Evolutionary conservation across 164 flowering plant species (phyloP), one percentile per base, ranked within the genome.

Genomic region (Macadamia tetraphylla): DNA sequence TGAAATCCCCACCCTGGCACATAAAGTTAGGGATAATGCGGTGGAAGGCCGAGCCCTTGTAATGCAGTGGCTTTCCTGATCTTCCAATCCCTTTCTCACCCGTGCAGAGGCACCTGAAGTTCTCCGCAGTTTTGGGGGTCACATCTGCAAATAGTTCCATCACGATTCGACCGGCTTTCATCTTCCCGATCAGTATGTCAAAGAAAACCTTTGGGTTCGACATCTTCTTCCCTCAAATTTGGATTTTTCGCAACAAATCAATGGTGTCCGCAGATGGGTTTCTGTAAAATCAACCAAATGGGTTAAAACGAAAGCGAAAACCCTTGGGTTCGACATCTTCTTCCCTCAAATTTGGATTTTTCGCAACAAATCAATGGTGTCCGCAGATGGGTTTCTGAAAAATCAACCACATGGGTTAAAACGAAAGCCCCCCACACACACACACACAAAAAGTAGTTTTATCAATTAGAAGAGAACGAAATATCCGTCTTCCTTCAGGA

Each of bases 1-100:
- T 89, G 83, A 91, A 87, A 78, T 91, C 94, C 61, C 97, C 97
- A 65, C 94, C 94, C 69, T 88, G 94, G 58, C 92, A 87, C 97
- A 88, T 87, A 83, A 87, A 88, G 46, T 44, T 67, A 0, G 94
- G 97, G 48, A 91, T 91, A 13, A 91, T 85, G 14, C 94, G 87
- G 76, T 88, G 94, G 68, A 90, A 91, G 0, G 62, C 9, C 0
- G 94, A 87, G 43, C 97, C 92, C 79, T 88, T 88, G 76, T 79
- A 88, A 68, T 88, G 89, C 48, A 91, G 63, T 7, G 80, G 85
- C 75, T 87, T 87, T 53, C 97, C 94, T 0, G 80, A 64, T 42
- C 3, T 60, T 46, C 92, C 92, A 30, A 87, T 77, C 17, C 96
- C 93, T 51, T 86, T 90, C 83, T 88, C 97, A 2, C 94, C 97